Conservation (phyloP, 2,329 filamentous ascomycete genomes). For the Sphaceloma murrayae region DNA sequence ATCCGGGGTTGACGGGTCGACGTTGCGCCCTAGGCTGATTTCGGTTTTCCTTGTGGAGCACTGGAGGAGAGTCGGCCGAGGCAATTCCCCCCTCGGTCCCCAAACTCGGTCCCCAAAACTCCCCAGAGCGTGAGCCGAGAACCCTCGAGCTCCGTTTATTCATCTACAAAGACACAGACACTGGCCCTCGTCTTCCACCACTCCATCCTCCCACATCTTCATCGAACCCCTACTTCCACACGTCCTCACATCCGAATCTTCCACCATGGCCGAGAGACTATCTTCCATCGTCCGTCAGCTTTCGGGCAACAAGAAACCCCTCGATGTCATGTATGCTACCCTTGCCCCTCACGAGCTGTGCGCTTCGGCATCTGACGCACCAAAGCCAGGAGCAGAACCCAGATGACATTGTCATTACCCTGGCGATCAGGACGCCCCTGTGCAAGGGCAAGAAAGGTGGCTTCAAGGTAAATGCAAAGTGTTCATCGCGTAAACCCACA, state of each 20-base stretch:
- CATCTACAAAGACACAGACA: conserved; percentile 9
- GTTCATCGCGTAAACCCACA: no score
- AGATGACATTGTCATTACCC: conserved; percentile 93
- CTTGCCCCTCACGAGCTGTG: conserved; percentile 52
- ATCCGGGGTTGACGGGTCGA: no score
- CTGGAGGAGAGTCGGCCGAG: conserved; percentile 9
- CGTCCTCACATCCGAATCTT: not conserved
- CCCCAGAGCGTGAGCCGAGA: conserved; percentile 11
- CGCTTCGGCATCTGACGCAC: conserved; percentile 17
- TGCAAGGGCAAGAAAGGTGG: conserved; percentile 84
- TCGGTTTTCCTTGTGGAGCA: conserved; percentile 9
- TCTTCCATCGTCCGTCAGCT: conserved; percentile 82
- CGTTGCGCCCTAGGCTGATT: no score
- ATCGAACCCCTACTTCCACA: not conserved
- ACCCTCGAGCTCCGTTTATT: no score
- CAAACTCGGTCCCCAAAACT: not conserved
- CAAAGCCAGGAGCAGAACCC: conserved; percentile 78
- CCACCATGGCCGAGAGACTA: conserved; percentile 57
- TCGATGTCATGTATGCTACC: conserved; percentile 64
- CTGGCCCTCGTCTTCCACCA: not conserved
- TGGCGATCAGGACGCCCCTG: conserved; percentile 80
- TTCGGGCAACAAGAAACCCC: conserved; percentile 55
- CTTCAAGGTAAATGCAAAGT: no score
- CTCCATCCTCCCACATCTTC: not conserved
- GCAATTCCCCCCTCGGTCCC: conserved; percentile 4